Conservation (phyloP, 352 stramenopile species). For the Paralagenidium karlingii region DNA sequence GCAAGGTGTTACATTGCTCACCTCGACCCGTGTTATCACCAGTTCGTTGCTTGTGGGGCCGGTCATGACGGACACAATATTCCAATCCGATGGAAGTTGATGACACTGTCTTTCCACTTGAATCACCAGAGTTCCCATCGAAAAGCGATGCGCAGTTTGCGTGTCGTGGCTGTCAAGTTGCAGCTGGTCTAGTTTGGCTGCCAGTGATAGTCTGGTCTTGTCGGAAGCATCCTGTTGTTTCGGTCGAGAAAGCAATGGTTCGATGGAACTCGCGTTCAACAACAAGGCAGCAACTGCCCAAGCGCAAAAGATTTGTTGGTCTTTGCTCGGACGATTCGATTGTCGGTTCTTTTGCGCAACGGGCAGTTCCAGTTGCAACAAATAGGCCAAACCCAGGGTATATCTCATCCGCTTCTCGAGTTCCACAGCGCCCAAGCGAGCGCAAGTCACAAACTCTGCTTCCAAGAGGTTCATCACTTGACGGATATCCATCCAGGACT, state of each 20-base stretch:
- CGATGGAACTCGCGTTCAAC: conserved; percentile 15
- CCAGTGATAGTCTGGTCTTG: conserved; percentile 6
- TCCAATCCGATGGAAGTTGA: conserved; percentile 22
- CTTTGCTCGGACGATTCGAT: background rate
- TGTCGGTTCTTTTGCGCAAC: background rate
- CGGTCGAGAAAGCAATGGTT: conserved; percentile 6
- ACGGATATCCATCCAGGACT: too few species aligned
- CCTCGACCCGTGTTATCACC: conserved; percentile 24
- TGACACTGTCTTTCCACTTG: conserved; percentile 11
- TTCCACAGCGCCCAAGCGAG: too few species aligned
- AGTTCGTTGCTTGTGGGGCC: conserved; percentile 27
- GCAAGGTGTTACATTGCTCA: conserved; percentile 10
- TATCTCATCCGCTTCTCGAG: too few species aligned
- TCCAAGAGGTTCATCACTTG: too few species aligned
- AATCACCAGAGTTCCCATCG: conserved; percentile 8
- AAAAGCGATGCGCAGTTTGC: too few species aligned
- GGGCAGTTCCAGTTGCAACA: conserved; percentile 18
- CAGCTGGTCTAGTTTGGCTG: conserved; percentile 3
- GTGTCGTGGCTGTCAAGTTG: too few species aligned
- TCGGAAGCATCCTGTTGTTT: too few species aligned
- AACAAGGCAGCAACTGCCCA: conserved; percentile 25
- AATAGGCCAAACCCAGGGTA: conserved; percentile 31
- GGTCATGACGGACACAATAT: conserved; percentile 25
- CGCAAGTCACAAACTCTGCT: too few species aligned
- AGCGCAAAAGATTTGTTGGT: conserved; percentile 12